A percentile compares a stretch with the other conserved stretches of the same genome.
Evolutionary conservation across 108 stramenopile species (phyloP).

Genomic region (Skeletonema tropicum): DNA sequence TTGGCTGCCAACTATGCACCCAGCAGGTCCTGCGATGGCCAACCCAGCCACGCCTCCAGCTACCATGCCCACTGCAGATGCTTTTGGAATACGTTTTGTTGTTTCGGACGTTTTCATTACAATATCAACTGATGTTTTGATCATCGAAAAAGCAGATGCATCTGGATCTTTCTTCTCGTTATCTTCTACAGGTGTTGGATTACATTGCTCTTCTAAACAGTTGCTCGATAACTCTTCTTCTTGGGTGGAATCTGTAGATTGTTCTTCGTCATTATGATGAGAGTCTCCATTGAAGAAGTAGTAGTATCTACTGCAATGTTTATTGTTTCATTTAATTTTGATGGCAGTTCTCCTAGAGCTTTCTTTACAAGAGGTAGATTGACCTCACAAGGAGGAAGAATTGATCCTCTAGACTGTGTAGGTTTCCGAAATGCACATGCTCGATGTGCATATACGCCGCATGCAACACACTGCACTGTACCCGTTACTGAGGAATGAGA

Average conservation of each 20-base stretch:
- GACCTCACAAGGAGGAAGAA: conserved; percentile 23
- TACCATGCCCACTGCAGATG: conserved; percentile 50
- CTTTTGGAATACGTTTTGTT: conserved; percentile 36
- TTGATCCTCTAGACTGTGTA: neutral
- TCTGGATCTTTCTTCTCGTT: conserved; percentile 7
- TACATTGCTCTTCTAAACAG: neutral
- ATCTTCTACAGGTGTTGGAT: neutral
- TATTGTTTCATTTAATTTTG: neutral
- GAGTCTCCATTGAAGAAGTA: neutral
- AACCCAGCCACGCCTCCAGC: conserved; percentile 76
- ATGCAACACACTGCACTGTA: conserved; percentile 70
- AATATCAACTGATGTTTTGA: conserved; percentile 40
- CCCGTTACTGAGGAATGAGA: conserved; percentile 9
- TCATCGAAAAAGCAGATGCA: neutral
- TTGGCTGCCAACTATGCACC: conserved; percentile 49
- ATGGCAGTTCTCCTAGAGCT: conserved; percentile 4
- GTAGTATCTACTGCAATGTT: neutral
- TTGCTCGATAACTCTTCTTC: neutral
- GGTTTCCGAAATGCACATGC: conserved; percentile 56
- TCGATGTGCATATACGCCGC: conserved; percentile 76
- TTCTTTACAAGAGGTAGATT: conserved; percentile 24
- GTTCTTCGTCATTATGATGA: neutral
- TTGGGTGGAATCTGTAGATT: conserved; percentile 14
- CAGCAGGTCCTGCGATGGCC: conserved; percentile 67
- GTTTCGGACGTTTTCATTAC: conserved; percentile 40